A percentile compares a stretch with the other conserved stretches of the same genome.
phyloP scores from a whole-genome alignment of 805 yeast species.

The Zygosaccharomyces siamensis region DNA sequence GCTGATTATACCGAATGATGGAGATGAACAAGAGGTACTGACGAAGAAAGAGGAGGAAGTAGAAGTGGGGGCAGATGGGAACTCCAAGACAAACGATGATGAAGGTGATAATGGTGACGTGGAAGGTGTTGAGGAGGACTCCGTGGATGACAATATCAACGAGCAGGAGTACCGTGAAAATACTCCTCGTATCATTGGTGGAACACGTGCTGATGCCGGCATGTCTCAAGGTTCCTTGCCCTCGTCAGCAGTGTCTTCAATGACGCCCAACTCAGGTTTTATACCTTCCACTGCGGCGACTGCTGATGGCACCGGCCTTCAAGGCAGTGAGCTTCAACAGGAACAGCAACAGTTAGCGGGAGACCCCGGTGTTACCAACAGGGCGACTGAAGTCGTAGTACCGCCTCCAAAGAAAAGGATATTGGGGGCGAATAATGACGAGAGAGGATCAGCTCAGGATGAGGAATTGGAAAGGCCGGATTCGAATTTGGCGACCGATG shows the following conservation, averaged over 20 bases:
- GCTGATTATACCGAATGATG: conserved; percentile 15
- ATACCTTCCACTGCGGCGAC: conserved; percentile 12
- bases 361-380: background rate
- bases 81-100: conserved; percentile 56
- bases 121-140: conserved; percentile 28
- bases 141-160: conserved; percentile 40
- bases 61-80: conserved; percentile 33
- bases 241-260: conserved; percentile 9
- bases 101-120: conserved; percentile 39
- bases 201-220: background rate
- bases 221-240: background rate
- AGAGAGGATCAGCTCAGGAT: background rate
- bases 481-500: background rate
- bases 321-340: conserved; percentile 1
- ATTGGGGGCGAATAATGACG: conserved; percentile 12
- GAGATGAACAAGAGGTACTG: conserved; percentile 12
- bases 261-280: conserved; percentile 7
- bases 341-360: background rate
- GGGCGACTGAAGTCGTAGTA: conserved; percentile 10
- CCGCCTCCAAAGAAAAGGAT: conserved; percentile 13
- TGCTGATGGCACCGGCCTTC: conserved; percentile 9
- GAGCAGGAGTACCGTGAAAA: conserved; percentile 10
- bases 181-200: background rate
- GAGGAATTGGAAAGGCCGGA: background rate
- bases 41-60: conserved; percentile 12